A percentile compares a stretch with the other conserved stretches of the same genome.
Evolutionary conservation across 192 early-diverging fungal genomes (phyloP).

Genomic region (Geranomyces michiganensis): DNA sequence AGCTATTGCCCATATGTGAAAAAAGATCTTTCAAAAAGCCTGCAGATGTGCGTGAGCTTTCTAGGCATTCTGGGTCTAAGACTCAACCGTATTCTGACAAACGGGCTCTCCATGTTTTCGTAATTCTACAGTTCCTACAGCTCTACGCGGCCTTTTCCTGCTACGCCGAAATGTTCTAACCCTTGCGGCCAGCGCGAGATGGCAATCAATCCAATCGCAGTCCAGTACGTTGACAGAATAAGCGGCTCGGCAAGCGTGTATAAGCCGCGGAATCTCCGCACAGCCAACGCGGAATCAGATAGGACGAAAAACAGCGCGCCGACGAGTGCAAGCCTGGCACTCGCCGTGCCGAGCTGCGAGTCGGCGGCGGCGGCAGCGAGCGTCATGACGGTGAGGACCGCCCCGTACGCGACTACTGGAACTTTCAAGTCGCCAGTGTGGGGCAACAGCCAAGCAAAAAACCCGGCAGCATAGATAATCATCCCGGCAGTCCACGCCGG

Average conservation of each 20-base stretch:
- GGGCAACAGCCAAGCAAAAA: background rate
- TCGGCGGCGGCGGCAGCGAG: background rate
- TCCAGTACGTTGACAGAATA: background rate
- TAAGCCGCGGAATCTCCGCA: background rate
- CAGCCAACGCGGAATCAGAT: background rate
- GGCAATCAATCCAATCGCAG: constrained; percentile 3
- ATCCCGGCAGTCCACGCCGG: constrained; percentile 1
- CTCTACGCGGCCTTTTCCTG: too few species aligned
- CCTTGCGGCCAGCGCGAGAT: background rate
- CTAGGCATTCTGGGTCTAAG: too few species aligned
- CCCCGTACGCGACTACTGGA: background rate
- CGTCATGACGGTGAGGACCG: constrained; percentile 1
- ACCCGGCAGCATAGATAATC: background rate
- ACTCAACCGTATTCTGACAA: too few species aligned
- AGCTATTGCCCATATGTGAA: too few species aligned
- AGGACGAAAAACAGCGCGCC: background rate
- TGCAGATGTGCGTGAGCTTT: too few species aligned
- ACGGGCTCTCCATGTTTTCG: too few species aligned
- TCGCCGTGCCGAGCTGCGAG: background rate
- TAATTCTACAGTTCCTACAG: too few species aligned
- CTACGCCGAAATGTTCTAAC: too few species aligned
- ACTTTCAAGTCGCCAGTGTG: background rate
- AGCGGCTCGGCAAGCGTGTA: background rate
- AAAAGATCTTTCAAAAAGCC: too few species aligned
- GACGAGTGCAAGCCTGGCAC: background rate